Evolutionary conservation across 2,329 filamentous ascomycete genomes (phyloP).

Genomic region (Alternaria atra): DNA sequence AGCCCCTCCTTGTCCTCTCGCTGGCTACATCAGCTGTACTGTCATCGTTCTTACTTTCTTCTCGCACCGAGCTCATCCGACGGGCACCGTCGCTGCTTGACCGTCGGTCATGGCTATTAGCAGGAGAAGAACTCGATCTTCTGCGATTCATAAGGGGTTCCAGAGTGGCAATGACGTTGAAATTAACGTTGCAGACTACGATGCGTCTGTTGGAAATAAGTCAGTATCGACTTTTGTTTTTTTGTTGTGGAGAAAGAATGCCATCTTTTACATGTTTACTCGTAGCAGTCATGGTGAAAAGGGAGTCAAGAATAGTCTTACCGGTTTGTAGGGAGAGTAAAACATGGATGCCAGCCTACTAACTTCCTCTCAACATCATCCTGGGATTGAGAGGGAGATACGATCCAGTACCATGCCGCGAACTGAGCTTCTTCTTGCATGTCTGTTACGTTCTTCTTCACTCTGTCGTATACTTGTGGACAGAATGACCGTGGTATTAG

Average conservation of each 20-base stretch:
- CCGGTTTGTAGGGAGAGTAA: not conserved
- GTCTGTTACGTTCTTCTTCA: not conserved
- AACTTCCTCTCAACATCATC: not conserved
- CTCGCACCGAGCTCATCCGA: not conserved
- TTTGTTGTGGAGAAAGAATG: too few relatives aligned
- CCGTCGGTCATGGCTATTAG: not conserved
- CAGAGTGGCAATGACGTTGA: not conserved
- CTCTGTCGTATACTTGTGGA: not conserved
- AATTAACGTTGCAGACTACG: not conserved
- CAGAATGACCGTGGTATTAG: not conserved
- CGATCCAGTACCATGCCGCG: conserved; percentile 1
- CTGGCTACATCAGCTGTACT: not conserved
- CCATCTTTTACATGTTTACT: too few relatives aligned
- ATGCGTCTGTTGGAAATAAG: not conserved
- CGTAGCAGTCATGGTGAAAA: too few relatives aligned
- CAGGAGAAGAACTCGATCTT: not conserved
- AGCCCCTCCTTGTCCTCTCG: not conserved
- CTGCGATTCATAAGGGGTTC: not conserved
- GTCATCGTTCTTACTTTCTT: not conserved
- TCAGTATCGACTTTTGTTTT: too few relatives aligned
- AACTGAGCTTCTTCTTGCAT: not conserved
- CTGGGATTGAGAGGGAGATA: not conserved
- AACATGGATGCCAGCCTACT: not conserved
- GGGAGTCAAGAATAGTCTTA: not conserved
- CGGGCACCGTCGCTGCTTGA: not conserved